phyloP scores from a whole-genome alignment of 2,329 filamentous ascomycete genomes.

The Sporothrix sp. region DNA sequence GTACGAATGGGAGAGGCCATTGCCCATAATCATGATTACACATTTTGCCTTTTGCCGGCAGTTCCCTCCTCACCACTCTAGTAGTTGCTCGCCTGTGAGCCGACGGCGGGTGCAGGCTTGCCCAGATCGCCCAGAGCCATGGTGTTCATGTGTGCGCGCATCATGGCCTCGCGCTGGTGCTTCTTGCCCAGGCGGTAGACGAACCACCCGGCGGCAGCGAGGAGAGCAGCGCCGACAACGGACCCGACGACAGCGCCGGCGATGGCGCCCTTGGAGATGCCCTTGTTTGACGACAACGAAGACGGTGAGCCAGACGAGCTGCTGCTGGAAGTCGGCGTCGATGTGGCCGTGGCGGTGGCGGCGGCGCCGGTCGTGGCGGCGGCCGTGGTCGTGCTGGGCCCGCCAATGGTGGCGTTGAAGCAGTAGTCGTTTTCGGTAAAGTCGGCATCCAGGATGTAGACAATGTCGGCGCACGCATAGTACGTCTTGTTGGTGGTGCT shows the following conservation, averaged over 20 bases:
- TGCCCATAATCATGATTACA: neutral
- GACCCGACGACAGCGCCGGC: constrained; percentile 29
- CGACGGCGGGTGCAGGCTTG: neutral
- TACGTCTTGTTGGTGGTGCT: constrained; percentile 24
- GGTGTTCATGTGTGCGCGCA: constrained; percentile 13
- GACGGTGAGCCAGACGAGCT: neutral
- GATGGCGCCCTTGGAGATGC: constrained; percentile 25
- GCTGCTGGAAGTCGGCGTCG: neutral
- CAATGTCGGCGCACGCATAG: constrained; percentile 30
- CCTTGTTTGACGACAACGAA: constrained; percentile 9
- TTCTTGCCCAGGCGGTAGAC: constrained; percentile 12
- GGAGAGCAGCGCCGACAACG: constrained; percentile 21
- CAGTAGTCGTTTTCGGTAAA: constrained; percentile 25
- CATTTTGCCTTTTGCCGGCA: neutral
- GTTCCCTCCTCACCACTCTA: neutral
- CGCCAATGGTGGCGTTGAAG: constrained; percentile 26
- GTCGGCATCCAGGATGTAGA: constrained; percentile 14
- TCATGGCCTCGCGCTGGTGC: constrained; percentile 6
- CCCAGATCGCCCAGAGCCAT: constrained; percentile 8
- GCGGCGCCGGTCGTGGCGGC: constrained; percentile 7
- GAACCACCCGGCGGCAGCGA: neutral
- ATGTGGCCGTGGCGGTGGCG: constrained; percentile 5
- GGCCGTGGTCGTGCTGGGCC: constrained; percentile 10
- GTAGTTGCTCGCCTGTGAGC: constrained; percentile 1
- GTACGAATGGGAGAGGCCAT: no score